phyloP scores from a whole-genome alignment of 768 basidiomycete species.

The Clathrus columnatus region DNA sequence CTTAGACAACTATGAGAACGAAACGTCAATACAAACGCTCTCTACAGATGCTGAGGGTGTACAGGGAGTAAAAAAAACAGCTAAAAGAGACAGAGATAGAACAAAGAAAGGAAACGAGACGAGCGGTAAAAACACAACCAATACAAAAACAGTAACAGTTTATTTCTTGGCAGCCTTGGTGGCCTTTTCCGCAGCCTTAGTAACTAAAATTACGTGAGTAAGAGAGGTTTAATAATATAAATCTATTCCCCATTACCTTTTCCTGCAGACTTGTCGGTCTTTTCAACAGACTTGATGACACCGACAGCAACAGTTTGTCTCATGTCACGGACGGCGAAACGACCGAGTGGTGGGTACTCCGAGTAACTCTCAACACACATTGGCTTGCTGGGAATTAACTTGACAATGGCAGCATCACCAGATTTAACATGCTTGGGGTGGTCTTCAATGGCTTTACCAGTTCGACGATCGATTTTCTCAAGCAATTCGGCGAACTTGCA shows the following conservation, averaged over 20 bases:
- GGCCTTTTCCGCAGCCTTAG: conserved; percentile 95
- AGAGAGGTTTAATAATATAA: neutral
- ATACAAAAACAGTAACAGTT: neutral
- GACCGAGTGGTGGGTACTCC: conserved; percentile 98
- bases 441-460: conserved; percentile 86
- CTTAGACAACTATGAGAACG: conserved; percentile 9
- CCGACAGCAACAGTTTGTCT: conserved; percentile 98
- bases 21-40: conserved; percentile 5
- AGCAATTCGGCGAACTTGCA: conserved; percentile 98
- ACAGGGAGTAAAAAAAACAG: conserved; percentile 7
- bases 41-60: conserved; percentile 9
- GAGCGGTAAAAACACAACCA: conserved; percentile 9
- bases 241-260: conserved; percentile 49
- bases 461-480: conserved; percentile 99
- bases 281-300: conserved; percentile 97
- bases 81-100: conserved; percentile 6
- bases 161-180: conserved; percentile 67
- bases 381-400: conserved; percentile 92
- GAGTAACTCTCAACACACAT: conserved; percentile 93
- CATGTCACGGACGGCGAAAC: conserved; percentile 99
- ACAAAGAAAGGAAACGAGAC: conserved; percentile 7
- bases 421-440: conserved; percentile 98
- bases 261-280: conserved; percentile 81
- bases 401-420: conserved; percentile 98
- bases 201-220: conserved; percentile 41